Evolutionary conservation across 164 flowering plant species (phyloP).

Genomic region (Annona cherimola): DNA sequence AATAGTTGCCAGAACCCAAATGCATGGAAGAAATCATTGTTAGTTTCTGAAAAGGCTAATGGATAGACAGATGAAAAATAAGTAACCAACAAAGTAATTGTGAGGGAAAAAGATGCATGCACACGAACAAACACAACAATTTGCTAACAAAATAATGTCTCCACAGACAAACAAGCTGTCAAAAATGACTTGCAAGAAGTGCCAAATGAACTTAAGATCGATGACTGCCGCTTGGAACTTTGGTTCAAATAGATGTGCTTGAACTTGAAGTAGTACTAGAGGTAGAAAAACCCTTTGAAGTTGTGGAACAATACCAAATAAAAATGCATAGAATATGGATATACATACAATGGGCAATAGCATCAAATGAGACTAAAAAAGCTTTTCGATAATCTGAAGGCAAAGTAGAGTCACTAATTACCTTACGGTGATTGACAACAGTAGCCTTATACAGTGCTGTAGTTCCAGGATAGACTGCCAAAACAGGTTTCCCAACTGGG

Average conservation of each 20-base stretch:
- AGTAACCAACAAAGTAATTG: not conserved
- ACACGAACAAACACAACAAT: not conserved
- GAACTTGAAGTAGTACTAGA: not conserved
- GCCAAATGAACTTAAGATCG: no score
- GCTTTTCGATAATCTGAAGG: not conserved
- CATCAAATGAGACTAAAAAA: no score
- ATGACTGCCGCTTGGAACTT: no score
- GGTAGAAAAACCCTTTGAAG: not conserved
- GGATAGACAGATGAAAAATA: not conserved
- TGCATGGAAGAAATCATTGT: conserved; percentile 19
- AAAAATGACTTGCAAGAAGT: no score
- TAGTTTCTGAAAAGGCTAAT: conserved; percentile 5
- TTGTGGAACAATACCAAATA: not conserved
- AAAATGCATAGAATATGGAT: not conserved
- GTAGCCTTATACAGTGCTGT: conserved; percentile 96
- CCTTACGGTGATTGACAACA: conserved; percentile 79
- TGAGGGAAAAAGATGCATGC: not conserved
- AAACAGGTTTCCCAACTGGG: conserved; percentile 73
- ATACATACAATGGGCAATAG: no score
- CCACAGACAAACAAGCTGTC: no score
- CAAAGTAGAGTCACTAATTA: conserved; percentile 15
- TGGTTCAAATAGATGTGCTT: no score
- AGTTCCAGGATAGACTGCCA: conserved; percentile 95
- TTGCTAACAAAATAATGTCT: no score
- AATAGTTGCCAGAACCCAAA: conserved; percentile 14